Evolutionary conservation across 352 stramenopile genomes (phyloP).

Genomic region (Phytophthora brassicae): DNA sequence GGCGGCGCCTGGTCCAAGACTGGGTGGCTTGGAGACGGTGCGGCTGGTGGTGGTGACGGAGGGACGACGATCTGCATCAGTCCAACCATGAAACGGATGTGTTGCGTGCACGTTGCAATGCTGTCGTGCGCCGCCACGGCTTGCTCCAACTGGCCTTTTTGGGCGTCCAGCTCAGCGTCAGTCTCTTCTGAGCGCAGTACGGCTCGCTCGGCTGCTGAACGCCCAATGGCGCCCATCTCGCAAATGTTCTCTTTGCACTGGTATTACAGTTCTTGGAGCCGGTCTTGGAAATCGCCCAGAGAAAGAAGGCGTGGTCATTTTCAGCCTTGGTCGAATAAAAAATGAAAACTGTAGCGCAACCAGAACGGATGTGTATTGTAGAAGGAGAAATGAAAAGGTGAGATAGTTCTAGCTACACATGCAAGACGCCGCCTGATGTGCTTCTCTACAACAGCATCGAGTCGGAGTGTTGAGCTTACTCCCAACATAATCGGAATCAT

Average conservation of each 20-base stretch:
- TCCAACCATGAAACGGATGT: neutral
- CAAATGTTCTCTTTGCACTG: slow-evolving; percentile 2
- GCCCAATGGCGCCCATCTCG: neutral
- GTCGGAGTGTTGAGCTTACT: too few relatives aligned
- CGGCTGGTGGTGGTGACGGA: neutral
- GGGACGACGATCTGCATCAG: neutral
- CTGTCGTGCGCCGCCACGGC: neutral
- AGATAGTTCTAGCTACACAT: neutral
- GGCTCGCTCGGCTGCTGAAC: neutral
- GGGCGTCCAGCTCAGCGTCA: neutral
- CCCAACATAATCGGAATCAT: too few relatives aligned
- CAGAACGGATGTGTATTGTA: neutral
- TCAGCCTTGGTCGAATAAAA: neutral
- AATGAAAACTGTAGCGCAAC: neutral
- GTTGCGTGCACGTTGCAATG: neutral
- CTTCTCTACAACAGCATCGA: too few relatives aligned
- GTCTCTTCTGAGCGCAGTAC: neutral
- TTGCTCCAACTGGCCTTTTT: neutral
- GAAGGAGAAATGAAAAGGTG: neutral
- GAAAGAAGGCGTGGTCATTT: neutral
- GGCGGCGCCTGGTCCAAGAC: neutral
- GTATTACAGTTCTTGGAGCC: neutral
- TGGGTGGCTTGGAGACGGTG: neutral
- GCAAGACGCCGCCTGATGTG: neutral
- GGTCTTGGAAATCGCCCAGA: neutral